These are phyloP conservation scores for Tulasnella sp. DNA, from an alignment of 768 basidiomycete species.

Conservation along the genomic window DNA sequence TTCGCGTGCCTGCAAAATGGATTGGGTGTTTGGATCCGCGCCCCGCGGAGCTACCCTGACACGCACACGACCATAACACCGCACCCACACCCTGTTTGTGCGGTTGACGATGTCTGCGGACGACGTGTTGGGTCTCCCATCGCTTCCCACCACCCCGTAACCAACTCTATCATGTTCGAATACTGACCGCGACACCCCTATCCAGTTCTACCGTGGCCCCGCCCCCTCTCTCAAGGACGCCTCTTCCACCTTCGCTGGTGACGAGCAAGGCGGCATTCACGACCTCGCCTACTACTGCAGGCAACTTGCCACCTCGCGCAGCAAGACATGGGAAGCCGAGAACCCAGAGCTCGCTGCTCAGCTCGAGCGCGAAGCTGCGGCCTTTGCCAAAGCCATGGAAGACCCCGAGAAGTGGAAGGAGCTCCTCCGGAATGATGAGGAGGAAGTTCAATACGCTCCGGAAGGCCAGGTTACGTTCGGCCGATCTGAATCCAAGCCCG, in stretches of 20 bases:
- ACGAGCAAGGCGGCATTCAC: conserved; percentile 40
- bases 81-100: neutral
- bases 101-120: neutral
- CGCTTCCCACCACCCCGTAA: neutral
- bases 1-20: conserved; percentile 9
- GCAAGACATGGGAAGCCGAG: conserved; percentile 6
- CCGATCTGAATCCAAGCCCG: neutral
- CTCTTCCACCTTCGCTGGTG: conserved; percentile 19
- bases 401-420: neutral
- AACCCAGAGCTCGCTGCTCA: conserved; percentile 1
- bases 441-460: conserved; percentile 7
- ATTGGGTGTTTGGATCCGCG: conserved; percentile 1
- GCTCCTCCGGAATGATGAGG: neutral
- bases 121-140: neutral
- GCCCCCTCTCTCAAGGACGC: conserved; percentile 46
- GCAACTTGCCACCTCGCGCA: conserved; percentile 42
- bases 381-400: neutral
- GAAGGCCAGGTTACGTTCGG: conserved; percentile 24
- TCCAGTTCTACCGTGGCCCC: conserved; percentile 75
- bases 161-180: neutral
- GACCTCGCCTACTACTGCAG: conserved; percentile 63
- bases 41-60: neutral
- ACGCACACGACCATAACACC: neutral
- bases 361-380: neutral
- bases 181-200: neutral